These are phyloP conservation scores for Vigna nakashimae DNA, from an alignment of 306 rosid genomes.

Conservation along the genomic window DNA sequence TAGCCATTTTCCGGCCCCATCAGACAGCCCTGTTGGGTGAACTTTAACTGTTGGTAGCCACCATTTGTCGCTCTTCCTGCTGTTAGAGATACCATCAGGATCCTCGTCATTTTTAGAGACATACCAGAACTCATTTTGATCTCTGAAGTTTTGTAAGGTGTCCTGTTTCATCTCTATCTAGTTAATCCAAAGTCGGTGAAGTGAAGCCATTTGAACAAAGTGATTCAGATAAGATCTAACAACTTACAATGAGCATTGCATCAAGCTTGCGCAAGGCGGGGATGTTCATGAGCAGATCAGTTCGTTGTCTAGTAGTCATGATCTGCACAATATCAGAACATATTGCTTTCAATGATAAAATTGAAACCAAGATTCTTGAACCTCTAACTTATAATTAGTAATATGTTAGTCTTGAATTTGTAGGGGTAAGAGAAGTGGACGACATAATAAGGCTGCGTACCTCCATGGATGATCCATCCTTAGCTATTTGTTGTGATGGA, in stretches of 20 bases:
- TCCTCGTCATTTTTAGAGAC: conserved; percentile 60
- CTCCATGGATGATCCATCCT: conserved; percentile 87
- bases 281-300: conserved; percentile 79
- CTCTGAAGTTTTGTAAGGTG: conserved; percentile 67
- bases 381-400: not conserved
- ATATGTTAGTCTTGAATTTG: not conserved
- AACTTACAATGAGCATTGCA: conserved; percentile 84
- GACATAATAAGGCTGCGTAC: conserved; percentile 46
- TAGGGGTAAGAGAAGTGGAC: not conserved
- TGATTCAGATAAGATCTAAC: conserved; percentile 11
- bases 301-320: conserved; percentile 91
- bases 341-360: not conserved
- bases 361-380: not conserved
- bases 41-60: conserved; percentile 87
- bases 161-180: conserved; percentile 54
- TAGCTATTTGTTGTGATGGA: conserved; percentile 72
- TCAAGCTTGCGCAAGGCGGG: conserved; percentile 91
- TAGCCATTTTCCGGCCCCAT: conserved; percentile 69
- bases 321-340: conserved; percentile 56
- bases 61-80: conserved; percentile 82
- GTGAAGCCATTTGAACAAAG: conserved; percentile 22
- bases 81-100: conserved; percentile 43
- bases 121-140: conserved; percentile 85
- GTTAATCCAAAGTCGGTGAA: conserved; percentile 40
- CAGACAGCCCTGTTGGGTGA: conserved; percentile 74